phyloP scores from a whole-genome alignment of 169 alveolate genomes.

The Cytauxzoon felis region DNA sequence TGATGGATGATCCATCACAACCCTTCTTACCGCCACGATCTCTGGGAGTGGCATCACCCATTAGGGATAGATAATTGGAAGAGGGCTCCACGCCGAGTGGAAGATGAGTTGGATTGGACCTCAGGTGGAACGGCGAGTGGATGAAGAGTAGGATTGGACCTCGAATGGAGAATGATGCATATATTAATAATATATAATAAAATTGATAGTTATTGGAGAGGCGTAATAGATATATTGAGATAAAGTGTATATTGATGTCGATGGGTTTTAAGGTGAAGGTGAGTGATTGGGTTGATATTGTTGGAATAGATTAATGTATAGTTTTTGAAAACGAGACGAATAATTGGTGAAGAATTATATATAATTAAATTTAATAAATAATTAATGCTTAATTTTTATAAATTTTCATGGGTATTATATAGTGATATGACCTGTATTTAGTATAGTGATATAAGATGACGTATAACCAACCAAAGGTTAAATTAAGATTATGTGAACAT shows the following conservation, averaged over 20 bases:
- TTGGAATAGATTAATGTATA: neutral
- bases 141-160: neutral
- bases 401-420: neutral
- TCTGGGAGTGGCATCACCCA: no score
- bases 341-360: constrained; percentile 33
- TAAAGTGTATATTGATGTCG: neutral
- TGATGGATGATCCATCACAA: no score
- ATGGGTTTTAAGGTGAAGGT: constrained; percentile 17
- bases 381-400: neutral
- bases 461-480: constrained; percentile 21
- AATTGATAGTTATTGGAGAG: constrained; percentile 31
- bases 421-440: neutral
- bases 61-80: no score
- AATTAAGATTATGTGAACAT: constrained; percentile 66
- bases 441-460: neutral
- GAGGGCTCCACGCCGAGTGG: no score
- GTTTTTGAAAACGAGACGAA: neutral
- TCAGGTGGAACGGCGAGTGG: no score
- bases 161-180: neutral
- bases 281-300: neutral
- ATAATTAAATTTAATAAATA: constrained; percentile 11
- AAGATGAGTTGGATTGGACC: no score
- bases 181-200: neutral
- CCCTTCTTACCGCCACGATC: no score
- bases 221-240: constrained; percentile 24